Evolutionary conservation across 257 asterid genomes (phyloP).

Genomic region (Leonotis leonurus): DNA sequence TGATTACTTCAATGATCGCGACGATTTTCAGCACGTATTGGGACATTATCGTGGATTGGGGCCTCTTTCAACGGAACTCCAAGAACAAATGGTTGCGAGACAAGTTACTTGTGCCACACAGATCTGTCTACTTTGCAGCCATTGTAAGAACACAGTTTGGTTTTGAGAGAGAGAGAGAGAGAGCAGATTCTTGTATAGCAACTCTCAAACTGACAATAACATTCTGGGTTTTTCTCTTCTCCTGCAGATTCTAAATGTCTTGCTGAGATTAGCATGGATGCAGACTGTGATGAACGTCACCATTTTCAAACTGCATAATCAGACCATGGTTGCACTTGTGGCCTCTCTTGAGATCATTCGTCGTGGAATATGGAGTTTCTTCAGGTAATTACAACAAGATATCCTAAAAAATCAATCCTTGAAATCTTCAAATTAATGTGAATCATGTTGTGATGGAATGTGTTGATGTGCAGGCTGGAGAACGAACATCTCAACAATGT

Average conservation of each 20-base stretch:
- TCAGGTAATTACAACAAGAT: slow-evolving; percentile 27
- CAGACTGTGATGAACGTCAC: slow-evolving; percentile 47
- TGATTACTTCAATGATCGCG: slow-evolving; percentile 33
- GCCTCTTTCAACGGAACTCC: slow-evolving; percentile 40
- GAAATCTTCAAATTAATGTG: not conserved
- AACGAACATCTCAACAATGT: slow-evolving; percentile 73
- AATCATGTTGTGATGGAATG: not conserved
- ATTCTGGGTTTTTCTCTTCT: not conserved
- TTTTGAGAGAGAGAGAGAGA: not conserved
- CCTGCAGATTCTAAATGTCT: slow-evolving; percentile 37
- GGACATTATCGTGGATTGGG: slow-evolving; percentile 62
- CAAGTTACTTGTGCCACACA: slow-evolving; percentile 47
- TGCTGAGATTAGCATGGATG: slow-evolving; percentile 65
- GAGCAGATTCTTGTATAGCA: not conserved
- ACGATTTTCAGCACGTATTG: slow-evolving; percentile 39
- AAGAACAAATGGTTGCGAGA: slow-evolving; percentile 56
- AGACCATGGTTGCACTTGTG: slow-evolving; percentile 33
- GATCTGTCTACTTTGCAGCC: slow-evolving; percentile 43
- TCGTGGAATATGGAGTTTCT: slow-evolving; percentile 67
- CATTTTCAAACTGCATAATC: slow-evolving; percentile 32
- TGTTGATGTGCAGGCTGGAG: slow-evolving; percentile 42
- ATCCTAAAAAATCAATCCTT: not conserved
- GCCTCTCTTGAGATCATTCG: slow-evolving; percentile 58
- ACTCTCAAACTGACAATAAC: not conserved
- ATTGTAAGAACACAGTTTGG: slow-evolving; percentile 32